Percentiles rank a stretch among this genome's conserved stretches.
These are phyloP conservation scores for Trypanosoma brucei DNA, from an alignment of 208 protist genomes.

Conservation along the genomic window DNA sequence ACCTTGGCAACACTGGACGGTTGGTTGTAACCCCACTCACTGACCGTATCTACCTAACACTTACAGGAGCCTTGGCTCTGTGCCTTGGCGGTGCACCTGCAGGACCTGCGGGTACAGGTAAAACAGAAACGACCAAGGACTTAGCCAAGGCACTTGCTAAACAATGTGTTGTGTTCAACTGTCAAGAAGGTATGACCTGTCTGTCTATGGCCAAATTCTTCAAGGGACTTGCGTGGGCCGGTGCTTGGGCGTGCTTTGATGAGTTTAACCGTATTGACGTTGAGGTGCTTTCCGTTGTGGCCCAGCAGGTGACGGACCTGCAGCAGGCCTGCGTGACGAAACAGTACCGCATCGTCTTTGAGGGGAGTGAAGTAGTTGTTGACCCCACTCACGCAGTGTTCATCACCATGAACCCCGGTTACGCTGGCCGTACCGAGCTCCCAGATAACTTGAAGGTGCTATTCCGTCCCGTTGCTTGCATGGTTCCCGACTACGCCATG, in stretches of 20 bases:
- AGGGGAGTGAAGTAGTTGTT: constrained; percentile 91
- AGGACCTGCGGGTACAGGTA: constrained; percentile 89
- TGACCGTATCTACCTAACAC: constrained; percentile 96
- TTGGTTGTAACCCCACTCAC: constrained; percentile 97
- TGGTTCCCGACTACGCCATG: constrained; percentile 99
- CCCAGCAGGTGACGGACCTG: constrained; percentile 95
- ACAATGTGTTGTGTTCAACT: constrained; percentile 98
- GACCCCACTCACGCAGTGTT: constrained; percentile 95
- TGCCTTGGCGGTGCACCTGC: constrained; percentile 93
- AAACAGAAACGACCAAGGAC: constrained; percentile 97
- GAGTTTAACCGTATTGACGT: constrained; percentile 99
- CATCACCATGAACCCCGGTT: constrained; percentile 99
- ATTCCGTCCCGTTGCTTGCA: constrained; percentile 97
- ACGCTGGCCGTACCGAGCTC: constrained; percentile 97
- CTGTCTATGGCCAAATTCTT: constrained; percentile 97
- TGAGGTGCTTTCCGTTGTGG: constrained; percentile 96
- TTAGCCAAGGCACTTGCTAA: constrained; percentile 96
- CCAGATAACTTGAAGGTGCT: constrained; percentile 98
- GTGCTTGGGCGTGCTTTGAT: constrained; percentile 98
- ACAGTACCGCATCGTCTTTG: constrained; percentile 93
- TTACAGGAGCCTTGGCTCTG: constrained; percentile 92
- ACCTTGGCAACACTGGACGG: constrained; percentile 95
- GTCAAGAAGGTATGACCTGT: constrained; percentile 95
- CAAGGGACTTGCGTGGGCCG: constrained; percentile 95
- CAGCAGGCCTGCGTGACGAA: constrained; percentile 91